These are phyloP conservation scores for Monosporascus cannonballus DNA, from an alignment of 2,329 filamentous ascomycete genomes.

Conservation along the genomic window DNA sequence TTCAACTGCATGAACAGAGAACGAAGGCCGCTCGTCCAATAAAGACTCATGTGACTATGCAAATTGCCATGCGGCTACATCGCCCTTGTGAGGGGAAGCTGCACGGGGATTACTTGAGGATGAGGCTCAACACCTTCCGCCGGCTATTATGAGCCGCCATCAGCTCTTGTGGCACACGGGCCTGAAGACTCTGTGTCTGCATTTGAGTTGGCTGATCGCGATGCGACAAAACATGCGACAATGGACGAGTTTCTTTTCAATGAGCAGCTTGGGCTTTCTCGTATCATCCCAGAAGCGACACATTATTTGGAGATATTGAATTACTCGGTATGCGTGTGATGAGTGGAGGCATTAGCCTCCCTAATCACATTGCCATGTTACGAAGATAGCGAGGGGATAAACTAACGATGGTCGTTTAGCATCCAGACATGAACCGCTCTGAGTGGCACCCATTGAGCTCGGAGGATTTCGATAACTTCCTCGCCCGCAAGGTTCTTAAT, in stretches of 20 bases:
- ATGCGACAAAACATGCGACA: not conserved
- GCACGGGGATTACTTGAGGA: too few relatives aligned
- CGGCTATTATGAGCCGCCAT: too few relatives aligned
- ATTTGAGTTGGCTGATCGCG: too few relatives aligned
- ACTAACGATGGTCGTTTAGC: not conserved
- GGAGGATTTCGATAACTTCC: slow-evolving; percentile 11
- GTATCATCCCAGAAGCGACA: slow-evolving; percentile 3
- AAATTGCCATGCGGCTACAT: too few relatives aligned
- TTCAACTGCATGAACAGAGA: too few relatives aligned
- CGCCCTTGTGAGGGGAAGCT: too few relatives aligned
- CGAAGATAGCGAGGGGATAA: not conserved
- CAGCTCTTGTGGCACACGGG: too few relatives aligned
- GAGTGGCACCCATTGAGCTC: slow-evolving; percentile 1
- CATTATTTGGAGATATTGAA: slow-evolving; percentile 16
- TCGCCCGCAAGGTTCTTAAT: slow-evolving; percentile 7
- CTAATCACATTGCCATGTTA: not conserved
- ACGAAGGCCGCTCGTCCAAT: too few relatives aligned
- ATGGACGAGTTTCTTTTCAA: slow-evolving; percentile 1
- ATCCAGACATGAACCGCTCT: not conserved
- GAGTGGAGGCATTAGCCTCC: not conserved
- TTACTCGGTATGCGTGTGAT: slow-evolving; percentile 10
- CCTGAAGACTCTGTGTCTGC: too few relatives aligned
- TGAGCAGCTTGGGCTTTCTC: not conserved
- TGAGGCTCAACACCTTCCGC: too few relatives aligned
- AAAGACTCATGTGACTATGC: too few relatives aligned